Percentiles rank a stretch among this genome's conserved stretches.
Evolutionary conservation across 2,329 filamentous ascomycete genomes (phyloP).

Genomic region (Fusarium citri): DNA sequence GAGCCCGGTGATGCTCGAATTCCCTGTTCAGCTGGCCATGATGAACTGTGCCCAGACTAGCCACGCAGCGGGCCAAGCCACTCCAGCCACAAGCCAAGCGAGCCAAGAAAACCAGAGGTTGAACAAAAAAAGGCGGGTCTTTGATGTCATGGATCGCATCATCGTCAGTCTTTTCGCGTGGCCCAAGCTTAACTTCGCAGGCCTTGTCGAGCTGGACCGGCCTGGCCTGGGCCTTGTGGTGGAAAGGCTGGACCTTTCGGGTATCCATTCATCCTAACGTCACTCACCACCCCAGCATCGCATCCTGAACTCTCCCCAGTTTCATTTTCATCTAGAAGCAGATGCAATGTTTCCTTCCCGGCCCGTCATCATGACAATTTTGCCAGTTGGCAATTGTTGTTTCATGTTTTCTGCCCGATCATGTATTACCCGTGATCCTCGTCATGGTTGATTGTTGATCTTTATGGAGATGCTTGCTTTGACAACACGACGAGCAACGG

Average conservation of each 20-base stretch:
- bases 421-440: slow-evolving; percentile 2
- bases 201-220: slow-evolving; percentile 39
- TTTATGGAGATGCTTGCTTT: slow-evolving; percentile 2
- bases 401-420: slow-evolving; percentile 10
- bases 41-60: slow-evolving; percentile 35
- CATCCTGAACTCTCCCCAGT: slow-evolving; percentile 6
- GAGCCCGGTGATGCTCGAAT: background rate
- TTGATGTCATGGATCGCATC: slow-evolving; percentile 47
- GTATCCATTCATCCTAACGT: slow-evolving; percentile 17
- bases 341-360: slow-evolving; percentile 9
- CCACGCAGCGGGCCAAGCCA: slow-evolving; percentile 34
- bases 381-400: background rate
- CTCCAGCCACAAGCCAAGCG: slow-evolving; percentile 36
- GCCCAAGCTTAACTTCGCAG: slow-evolving; percentile 21
- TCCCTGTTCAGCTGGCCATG: slow-evolving; percentile 44
- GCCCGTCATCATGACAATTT: slow-evolving; percentile 26
- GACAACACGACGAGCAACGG: background rate
- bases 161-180: slow-evolving; percentile 18
- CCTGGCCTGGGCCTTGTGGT: background rate
- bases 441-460: background rate
- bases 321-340: slow-evolving; percentile 12
- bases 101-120: slow-evolving; percentile 32
- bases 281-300: slow-evolving; percentile 16
- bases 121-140: slow-evolving; percentile 21
- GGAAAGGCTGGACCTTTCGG: slow-evolving; percentile 2